Base-by-base conservation (phyloP, 2,329 filamentous ascomycete species). In the Fusarium duplospermum region DNA sequence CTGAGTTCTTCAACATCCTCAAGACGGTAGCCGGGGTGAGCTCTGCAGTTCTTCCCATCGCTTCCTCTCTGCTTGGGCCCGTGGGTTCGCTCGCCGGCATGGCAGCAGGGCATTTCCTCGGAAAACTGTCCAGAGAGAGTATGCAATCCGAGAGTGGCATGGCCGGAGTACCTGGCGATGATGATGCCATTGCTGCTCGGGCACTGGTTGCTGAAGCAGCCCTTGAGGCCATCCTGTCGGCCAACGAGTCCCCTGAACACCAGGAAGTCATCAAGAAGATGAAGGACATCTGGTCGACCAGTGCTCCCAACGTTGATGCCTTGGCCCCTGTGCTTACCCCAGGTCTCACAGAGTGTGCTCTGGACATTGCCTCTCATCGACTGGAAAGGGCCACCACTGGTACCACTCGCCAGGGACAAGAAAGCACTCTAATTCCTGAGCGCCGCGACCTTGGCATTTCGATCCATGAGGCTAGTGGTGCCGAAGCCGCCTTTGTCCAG, bases 121-220 rank as follows among this genome's bases (percentile, higher is more conserved):
- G 52, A 16, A 33, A 33, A 6, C 31, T 57, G 20, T 10, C 29
- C 16, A 24, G 31, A 20, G 52, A 56, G 50, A 54, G 50, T n/a
- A 54, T 54, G 27, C 27, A 54, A 11, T 54, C 33, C 16, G 54
- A 57, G 54, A 27, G 33, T 35, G 33, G 31, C 27, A 57, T 57
- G 54, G 14, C 31, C n/a, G 22, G 33, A 24, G 8, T 22, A 8
- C 54, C 54, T 27, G 27, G 18, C 18, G 20, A 57, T 57, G 29
- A 22, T 5, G 54, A 36, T 27, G 67, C 67, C 13, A 47, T 66
- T 27, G 63, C 73, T 2, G 68, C 77, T 62, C 76, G 76, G 10
- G 76, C 76, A 1, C 33, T 78, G 1, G 68, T 78, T 20, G 70
- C 76, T 29, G 74, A 78, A 54, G 69, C 74, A 14, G 62, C 73